Evolutionary conservation across 2,329 filamentous ascomycete genomes (phyloP), one percentile per base, ranked within the genome.

Genomic region (Drechslera avenae): DNA sequence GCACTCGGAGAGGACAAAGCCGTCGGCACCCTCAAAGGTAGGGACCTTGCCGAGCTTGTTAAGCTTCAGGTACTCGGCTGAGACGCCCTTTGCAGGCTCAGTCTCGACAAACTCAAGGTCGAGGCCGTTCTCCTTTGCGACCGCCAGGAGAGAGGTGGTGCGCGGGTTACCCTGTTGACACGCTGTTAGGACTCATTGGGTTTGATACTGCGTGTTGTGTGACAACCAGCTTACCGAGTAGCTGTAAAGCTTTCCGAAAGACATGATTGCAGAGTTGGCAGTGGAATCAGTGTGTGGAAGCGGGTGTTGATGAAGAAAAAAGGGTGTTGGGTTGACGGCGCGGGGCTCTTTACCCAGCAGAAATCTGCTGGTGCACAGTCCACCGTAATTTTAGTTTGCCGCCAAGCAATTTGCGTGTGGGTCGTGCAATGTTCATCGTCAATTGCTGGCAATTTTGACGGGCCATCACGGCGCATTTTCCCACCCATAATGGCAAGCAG

Each of bases 231-330:
- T 12, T 54, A 71, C 93, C 81, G 85, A 76, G 78, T 84, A 86
- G 76, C 88, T 89, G 86, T 94, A 97, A 74, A 99, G 86, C 84
- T 96, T 99, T 82, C 94, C 94, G 85, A 99, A 97, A 76, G 90
- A 84, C 89, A 96, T 95, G 78, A 84, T 90, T 81, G 76, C 72
- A 58, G 54, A 59, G 52, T 59, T 45, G 57, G 60, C 51, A 58
- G 57, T 46, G 65, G 67, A 73, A 68, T 63, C 68, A 68, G 60
- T 54, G 52, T 33, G 56, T 49, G 54, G 57, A 59, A 50, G 53
- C 47, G 57, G 60, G 52, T 41, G 60, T 57, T 52, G 50, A 48
- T 50, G 54, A 54, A 47, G 52, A 59, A 54, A 65, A 69, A 64
- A 63, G 55, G 50, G 41, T 59, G 64, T 63, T 66, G 62, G 59